Evolutionary conservation across 257 asterid species (phyloP).

Genomic region (Scutellaria minor): DNA sequence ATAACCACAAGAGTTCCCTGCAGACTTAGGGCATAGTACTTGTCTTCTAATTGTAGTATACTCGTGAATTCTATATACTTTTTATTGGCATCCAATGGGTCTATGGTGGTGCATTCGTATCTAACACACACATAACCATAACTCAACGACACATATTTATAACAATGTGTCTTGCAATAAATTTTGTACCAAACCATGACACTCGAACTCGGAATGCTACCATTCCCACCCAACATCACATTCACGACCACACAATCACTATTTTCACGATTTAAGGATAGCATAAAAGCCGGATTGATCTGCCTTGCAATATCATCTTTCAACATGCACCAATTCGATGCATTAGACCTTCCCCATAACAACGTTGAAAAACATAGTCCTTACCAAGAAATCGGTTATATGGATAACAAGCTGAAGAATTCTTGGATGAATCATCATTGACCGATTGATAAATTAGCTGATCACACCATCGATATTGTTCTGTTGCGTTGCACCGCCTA

Average conservation of each 20-base stretch:
- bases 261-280: no score
- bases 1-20: conserved; percentile 22
- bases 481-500: background rate
- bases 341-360: background rate
- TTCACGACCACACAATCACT: background rate
- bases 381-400: no score
- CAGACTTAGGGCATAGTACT: conserved; percentile 10
- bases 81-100: conserved; percentile 20
- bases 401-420: no score
- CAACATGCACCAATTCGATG: background rate
- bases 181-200: no score
- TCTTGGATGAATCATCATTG: no score
- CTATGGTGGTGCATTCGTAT: conserved; percentile 10
- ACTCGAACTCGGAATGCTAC: background rate
- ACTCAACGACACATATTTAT: no score
- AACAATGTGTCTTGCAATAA: no score
- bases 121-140: background rate
- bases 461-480: background rate
- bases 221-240: background rate
- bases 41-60: background rate
- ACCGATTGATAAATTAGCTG: no score
- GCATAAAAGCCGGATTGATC: background rate
- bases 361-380: no score
- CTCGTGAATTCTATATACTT: background rate
- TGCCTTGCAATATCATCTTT: background rate